Base-by-base conservation (phyloP, 116 monocot genomes). In the Phalaenopsis hybrid region DNA sequence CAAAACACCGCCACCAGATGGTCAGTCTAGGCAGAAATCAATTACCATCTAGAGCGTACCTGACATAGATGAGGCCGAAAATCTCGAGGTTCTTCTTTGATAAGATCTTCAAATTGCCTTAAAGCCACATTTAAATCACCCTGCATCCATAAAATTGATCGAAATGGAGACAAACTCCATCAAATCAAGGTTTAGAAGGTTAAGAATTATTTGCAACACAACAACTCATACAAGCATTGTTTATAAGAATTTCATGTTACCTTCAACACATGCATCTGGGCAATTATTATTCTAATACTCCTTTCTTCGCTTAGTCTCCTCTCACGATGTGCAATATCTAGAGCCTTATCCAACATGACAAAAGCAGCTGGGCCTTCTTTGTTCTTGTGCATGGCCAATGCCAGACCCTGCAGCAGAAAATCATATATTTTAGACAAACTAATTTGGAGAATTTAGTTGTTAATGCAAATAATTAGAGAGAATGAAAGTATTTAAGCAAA, bases 211-310 rank as follows among this genome's bases (percentile, higher is more conserved):
- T 55, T 55, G 55, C 55, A 55, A 55, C 55, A 16, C 55, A 55
- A 15, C 16, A 55, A 55, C 55, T 55, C 2, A 16, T 55, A 55
- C 17, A 75, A 48, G 28, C 44, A 82, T 69, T 43, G 75, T 43
- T 75, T 75, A 55, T 58, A 34, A 41, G 59, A 55, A 55, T 55
- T 16, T 16, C 55, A 3, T 55, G 25, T 57, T n/a, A 92, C 97
- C 97, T 85, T 88, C 76, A 94, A 82, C 75, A 91, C 91, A 85
- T 97, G 90, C 94, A 97, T 94, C 81, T 91, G 92, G n/a, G 94
- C 94, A 83, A 94, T 94, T 79, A 94, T 81, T 77, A 94, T 87
- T 51, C 87, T 91, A 49, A 97, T 94, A 77, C 94, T 94, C 12
- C 92, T 79, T 78, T 91, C 94, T 72, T 91, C 97, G 13, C 86